Conservation (phyloP, 805 yeast genomes). For the Candida peoriensis region DNA sequence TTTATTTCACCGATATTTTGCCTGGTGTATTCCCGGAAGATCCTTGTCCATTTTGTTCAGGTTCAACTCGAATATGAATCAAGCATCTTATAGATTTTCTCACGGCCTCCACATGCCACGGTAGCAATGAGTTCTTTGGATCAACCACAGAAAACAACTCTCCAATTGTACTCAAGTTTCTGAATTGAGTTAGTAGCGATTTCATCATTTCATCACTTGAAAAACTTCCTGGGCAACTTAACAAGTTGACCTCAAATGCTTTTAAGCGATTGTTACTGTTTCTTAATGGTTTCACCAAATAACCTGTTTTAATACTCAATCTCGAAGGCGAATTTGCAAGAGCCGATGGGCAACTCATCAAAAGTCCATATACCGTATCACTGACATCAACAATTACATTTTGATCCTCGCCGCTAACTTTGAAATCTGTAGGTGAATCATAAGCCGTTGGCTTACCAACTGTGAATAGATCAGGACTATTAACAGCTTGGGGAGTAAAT, state of each 20-base stretch:
- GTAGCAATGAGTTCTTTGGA: slow-evolving; percentile 40
- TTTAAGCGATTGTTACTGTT: slow-evolving; percentile 26
- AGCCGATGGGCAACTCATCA: slow-evolving; percentile 59
- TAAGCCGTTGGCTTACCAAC: slow-evolving; percentile 6
- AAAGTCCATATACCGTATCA: slow-evolving; percentile 49
- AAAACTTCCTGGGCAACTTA: slow-evolving; percentile 71
- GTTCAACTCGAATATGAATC: slow-evolving; percentile 50
- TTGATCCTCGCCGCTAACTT: slow-evolving; percentile 6
- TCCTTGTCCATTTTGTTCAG: too few relatives aligned
- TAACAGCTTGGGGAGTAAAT: slow-evolving; percentile 23
- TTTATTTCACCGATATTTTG: too few relatives aligned
- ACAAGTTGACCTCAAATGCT: slow-evolving; percentile 56
- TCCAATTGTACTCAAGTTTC: slow-evolving; percentile 42
- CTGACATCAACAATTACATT: slow-evolving; percentile 40
- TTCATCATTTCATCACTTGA: slow-evolving; percentile 50
- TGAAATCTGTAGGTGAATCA: slow-evolving; percentile 16
- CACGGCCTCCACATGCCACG: slow-evolving; percentile 74
- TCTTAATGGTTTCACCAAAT: slow-evolving; percentile 41
- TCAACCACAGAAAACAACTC: slow-evolving; percentile 33
- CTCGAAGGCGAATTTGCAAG: slow-evolving; percentile 67
- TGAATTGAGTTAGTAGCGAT: slow-evolving; percentile 53
- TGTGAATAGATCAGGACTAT: slow-evolving; percentile 24
- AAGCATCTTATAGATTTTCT: slow-evolving; percentile 53
- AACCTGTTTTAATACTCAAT: slow-evolving; percentile 68
- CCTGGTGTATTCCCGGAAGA: too few relatives aligned